phyloP scores from a whole-genome alignment of 441 rosid genomes.

The Populus trichocarpa region DNA sequence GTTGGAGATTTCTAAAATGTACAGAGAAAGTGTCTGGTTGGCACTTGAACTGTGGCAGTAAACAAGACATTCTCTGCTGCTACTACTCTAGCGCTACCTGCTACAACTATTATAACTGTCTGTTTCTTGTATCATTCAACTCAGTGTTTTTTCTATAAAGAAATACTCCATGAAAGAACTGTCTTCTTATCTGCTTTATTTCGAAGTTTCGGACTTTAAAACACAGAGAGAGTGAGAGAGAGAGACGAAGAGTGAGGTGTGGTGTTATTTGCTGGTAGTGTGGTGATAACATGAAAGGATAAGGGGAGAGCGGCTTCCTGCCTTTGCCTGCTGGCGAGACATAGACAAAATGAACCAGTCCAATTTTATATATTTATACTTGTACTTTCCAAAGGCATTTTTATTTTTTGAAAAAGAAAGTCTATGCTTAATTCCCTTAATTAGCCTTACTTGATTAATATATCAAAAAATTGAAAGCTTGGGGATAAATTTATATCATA shows the following conservation, averaged over 20 bases:
- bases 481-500: background rate
- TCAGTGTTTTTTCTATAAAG: background rate
- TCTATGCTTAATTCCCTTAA: background rate
- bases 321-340: conserved; percentile 22
- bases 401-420: background rate
- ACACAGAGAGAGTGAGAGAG: background rate
- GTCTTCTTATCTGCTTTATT: background rate
- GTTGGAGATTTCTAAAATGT: conserved; percentile 52
- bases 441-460: background rate
- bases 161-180: conserved; percentile 8
- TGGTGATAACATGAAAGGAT: conserved; percentile 30
- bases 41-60: conserved; percentile 91
- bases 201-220: background rate
- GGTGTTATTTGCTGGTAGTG: background rate
- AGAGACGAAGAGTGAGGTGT: background rate
- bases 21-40: conserved; percentile 69
- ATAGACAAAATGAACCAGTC: background rate
- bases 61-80: conserved; percentile 64
- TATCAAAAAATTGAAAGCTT: background rate
- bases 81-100: background rate
- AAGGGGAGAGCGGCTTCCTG: conserved; percentile 25
- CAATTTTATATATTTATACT: background rate
- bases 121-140: conserved; percentile 5
- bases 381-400: background rate
- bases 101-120: background rate